Evolutionary conservation across 768 basidiomycete genomes (phyloP), one percentile per base, ranked within the genome.

Genomic region (Dictyophora rubrovolvata): DNA sequence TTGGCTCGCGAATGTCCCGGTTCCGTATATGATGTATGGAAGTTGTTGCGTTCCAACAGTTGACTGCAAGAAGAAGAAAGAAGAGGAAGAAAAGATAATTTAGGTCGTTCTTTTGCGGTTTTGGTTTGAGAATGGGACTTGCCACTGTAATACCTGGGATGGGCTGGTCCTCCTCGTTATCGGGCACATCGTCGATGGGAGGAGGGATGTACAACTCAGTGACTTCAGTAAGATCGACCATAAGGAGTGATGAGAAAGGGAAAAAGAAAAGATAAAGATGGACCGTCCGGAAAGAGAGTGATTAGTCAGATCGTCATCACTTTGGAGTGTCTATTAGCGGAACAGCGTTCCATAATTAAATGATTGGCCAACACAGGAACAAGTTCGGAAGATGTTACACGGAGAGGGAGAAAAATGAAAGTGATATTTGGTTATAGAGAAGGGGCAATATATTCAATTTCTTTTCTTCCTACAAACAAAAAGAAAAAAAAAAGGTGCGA

Each of bases 21-120:
- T 84, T 1, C 90, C 90, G 46, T 85, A 85, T 2, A 90, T 74
- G 36, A 92, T 73, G 16, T 73, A 71, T 16, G 81, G 75, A 5
- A 79, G 48, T 8, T 62, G 56, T 28, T 71, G 59, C 0, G 69
- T 62, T n/a, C 75, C 75, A 34, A 73, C 63, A 36, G 66, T 64
- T n/a, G 63, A 65, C 74, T 78, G 53, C 12, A 37, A 53, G 21
- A 14, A 22, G 47, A 11, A n/a, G n/a, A n/a, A n/a, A n/a, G n/a
- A n/a, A n/a, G n/a, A n/a, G n/a, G n/a, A n/a, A n/a, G n/a, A n/a
- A n/a, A n/a, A n/a, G n/a, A n/a, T n/a, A n/a, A 34, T 22, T n/a
- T 37, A 57, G 36, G 14, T 22, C 14, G 23, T 34, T 28, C 2
- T 28, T 28, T 28, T 61, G 49, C 50, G 60, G 62, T 58, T 62